Conservation (phyloP, 1,139 yeast genomes). For the Saccharomyces pastorianus region DNA sequence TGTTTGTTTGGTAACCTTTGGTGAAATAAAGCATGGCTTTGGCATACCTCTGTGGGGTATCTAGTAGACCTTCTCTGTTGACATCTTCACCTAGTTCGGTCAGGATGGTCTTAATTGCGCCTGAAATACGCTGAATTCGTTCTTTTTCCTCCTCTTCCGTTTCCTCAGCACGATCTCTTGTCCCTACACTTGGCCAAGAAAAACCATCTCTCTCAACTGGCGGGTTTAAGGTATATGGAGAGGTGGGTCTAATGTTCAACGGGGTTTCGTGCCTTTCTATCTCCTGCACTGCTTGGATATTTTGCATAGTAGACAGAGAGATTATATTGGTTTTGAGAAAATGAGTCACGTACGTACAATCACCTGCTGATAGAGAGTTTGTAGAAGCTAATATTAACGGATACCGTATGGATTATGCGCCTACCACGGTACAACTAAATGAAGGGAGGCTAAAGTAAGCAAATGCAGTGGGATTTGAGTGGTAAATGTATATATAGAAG, state of each 20-base stretch:
- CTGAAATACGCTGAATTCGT: constrained; percentile 71
- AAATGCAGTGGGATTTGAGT: too few species aligned
- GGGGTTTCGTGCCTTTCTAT: constrained; percentile 34
- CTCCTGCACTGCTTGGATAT: constrained; percentile 8
- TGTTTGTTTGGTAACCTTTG: constrained; percentile 91
- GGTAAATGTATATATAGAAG: too few species aligned
- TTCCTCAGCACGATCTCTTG: constrained; percentile 63
- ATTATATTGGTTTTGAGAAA: too few species aligned
- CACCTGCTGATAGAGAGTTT: too few species aligned
- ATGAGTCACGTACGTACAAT: too few species aligned
- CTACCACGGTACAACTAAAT: too few species aligned
- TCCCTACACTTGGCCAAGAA: constrained; percentile 92
- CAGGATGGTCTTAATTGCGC: constrained; percentile 74
- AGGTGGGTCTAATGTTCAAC: constrained; percentile 67
- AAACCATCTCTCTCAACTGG: constrained; percentile 86
- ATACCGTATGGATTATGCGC: too few species aligned
- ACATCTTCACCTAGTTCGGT: constrained; percentile 89
- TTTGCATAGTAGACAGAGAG: neutral
- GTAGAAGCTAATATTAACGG: too few species aligned
- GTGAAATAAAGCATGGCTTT: constrained; percentile 93
- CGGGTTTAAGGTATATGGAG: constrained; percentile 75
- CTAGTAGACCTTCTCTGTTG: constrained; percentile 77
- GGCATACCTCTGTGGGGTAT: constrained; percentile 94
- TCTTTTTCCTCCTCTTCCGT: constrained; percentile 51
- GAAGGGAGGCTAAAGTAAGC: too few species aligned